phyloP scores from a whole-genome alignment of 2,329 filamentous ascomycete species.

The Domatiomyces globalis region DNA sequence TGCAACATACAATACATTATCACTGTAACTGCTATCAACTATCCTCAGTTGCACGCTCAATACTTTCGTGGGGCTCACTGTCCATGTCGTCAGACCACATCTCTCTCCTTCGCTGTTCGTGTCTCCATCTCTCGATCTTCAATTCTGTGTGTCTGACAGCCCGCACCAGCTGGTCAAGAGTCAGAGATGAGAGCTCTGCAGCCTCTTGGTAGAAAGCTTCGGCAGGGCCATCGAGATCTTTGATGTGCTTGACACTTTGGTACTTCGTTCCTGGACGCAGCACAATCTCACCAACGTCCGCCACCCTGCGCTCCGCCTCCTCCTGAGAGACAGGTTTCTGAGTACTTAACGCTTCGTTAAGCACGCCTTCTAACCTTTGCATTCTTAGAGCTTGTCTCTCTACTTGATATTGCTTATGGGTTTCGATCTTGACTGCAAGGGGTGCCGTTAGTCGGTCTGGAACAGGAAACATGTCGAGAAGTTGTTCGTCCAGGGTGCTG shows the following conservation, averaged over 20 bases:
- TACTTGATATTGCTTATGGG: constrained; percentile 7
- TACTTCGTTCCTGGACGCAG: constrained; percentile 39
- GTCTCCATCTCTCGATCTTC: constrained; percentile 28
- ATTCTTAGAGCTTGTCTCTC: constrained; percentile 14
- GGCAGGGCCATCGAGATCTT: constrained; percentile 26
- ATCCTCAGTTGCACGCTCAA: too few species aligned
- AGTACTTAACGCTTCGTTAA: constrained; percentile 31
- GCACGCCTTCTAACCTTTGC: constrained; percentile 23
- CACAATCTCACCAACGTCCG: constrained; percentile 22
- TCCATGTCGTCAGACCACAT: background rate
- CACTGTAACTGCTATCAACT: too few species aligned
- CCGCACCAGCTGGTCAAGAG: constrained; percentile 35
- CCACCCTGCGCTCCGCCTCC: constrained; percentile 22
- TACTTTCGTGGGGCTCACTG: background rate
- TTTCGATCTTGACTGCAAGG: background rate
- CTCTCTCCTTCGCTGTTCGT: constrained; percentile 14
- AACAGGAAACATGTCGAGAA: constrained; percentile 21
- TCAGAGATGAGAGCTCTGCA: constrained; percentile 37
- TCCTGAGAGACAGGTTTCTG: constrained; percentile 24
- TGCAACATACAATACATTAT: background rate
- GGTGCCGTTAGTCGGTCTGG: background rate
- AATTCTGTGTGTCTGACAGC: constrained; percentile 38
- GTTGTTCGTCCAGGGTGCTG: constrained; percentile 9
- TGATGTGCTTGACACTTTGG: constrained; percentile 32
- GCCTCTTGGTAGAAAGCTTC: constrained; percentile 38